Percentiles rank a stretch among this genome's conserved stretches.
phyloP scores from a whole-genome alignment of 164 flowering plant genomes.

The Macadamia tetraphylla region DNA sequence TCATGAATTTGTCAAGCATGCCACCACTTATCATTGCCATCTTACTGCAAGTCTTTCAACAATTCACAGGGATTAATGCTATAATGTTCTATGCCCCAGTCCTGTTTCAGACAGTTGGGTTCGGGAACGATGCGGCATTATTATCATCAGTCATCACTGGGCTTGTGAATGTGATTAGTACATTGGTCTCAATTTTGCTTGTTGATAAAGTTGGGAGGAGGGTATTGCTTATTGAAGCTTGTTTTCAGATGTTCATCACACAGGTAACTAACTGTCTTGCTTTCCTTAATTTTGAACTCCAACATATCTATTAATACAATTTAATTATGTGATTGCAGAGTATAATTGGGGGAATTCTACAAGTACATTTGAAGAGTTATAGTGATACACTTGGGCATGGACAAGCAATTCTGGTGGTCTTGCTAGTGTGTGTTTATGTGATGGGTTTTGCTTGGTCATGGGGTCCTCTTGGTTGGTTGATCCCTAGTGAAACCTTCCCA shows the following conservation, averaged over 20 bases:
- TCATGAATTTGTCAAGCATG: constrained; percentile 12
- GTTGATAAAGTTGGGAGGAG: constrained; percentile 26
- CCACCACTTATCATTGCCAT: constrained; percentile 28
- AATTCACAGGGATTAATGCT: constrained; percentile 31
- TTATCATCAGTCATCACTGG: constrained; percentile 26
- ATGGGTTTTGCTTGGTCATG: constrained; percentile 61
- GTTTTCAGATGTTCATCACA: constrained; percentile 16
- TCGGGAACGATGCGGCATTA: constrained; percentile 19
- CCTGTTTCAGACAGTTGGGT: constrained; percentile 26
- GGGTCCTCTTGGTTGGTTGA: constrained; percentile 70
- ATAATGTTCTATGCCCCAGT: constrained; percentile 38
- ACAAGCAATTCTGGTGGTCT: constrained; percentile 31
- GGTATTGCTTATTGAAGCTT: constrained; percentile 21
- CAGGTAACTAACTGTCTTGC: constrained; percentile 12
- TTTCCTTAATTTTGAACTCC: no score
- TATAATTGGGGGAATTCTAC: constrained; percentile 32
- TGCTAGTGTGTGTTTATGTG: constrained; percentile 41
- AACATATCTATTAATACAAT: no score
- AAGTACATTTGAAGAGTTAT: constrained; percentile 12
- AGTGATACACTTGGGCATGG: constrained; percentile 17
- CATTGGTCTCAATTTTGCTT: constrained; percentile 16
- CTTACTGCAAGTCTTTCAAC: constrained; percentile 25
- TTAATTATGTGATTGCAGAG: constrained; percentile 12
- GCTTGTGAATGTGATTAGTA: constrained; percentile 21
- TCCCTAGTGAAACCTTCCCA: constrained; percentile 60